Evolutionary conservation across 2,329 filamentous ascomycete species (phyloP), one percentile per base, ranked within the genome.

Genomic region (Cladosporium cucumerinum): DNA sequence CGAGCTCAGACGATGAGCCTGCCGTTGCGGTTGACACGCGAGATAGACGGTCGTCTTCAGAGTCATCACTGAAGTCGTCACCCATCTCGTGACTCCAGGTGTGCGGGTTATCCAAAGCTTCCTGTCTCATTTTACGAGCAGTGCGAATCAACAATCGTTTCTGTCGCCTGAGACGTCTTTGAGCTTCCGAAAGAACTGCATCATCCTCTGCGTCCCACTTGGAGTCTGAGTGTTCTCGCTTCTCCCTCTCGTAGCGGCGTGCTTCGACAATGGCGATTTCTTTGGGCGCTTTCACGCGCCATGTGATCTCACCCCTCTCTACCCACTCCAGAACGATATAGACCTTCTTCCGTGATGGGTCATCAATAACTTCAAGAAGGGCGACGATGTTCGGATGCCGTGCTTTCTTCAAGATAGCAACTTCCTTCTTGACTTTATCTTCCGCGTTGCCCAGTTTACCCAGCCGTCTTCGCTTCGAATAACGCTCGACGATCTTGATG

Each of bases 301-400:
- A 99, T 57, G 92, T 86, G 65, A 99, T 92, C 79, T 99, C 95
- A 60, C 95, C 94, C 48, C 94, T 85, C 75, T 97, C 92, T 64
- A 97, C 93, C 77, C 94, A 94, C 77, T 99, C 95, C 51, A 99
- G 85, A 23, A 98, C 92, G 80, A 99, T 94, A 80, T 99, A 99
- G 67, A 99, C 97, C 80, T 99, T 99, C 80, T 96, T 95, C 65
- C 93, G 87, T 72, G 93, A 92, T 1, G 94, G 94, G 75, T 99
- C 95, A 76, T 99, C 95, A 72, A 99, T 98, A 73, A 99, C 93
- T 79, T 99, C 95, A 68, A 98, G 85, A 46, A 99, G 83, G 72
- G 92, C 93, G 68, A 99, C 95, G 48, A 99, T 92, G 74, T 99
- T 97, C n/a, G 92, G 89, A 77, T 99, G 95, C 32, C 94, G 89